phyloP scores from a whole-genome alignment of 2,329 filamentous ascomycete species.

The Fusarium guadeloupense region DNA sequence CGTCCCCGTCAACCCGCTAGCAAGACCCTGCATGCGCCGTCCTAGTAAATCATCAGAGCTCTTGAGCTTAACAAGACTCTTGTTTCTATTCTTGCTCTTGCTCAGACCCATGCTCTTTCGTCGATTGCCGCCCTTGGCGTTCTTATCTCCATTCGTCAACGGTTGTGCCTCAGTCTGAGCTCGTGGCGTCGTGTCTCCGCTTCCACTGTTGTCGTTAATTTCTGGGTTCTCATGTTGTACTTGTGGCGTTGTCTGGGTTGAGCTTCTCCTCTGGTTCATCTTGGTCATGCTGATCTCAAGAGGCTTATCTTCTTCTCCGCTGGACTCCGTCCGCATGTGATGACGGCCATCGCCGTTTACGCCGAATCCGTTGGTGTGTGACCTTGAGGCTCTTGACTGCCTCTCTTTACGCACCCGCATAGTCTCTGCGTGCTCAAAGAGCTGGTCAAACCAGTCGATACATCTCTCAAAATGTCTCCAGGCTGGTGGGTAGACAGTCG shows the following conservation, averaged over 20 bases:
- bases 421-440: constrained; percentile 68
- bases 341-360: constrained; percentile 42
- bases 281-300: constrained; percentile 80
- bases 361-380: constrained; percentile 18
- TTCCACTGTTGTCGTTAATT: constrained; percentile 26
- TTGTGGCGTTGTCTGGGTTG: constrained; percentile 29
- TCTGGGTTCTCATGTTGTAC: constrained; percentile 17
- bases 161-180: constrained; percentile 26
- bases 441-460: constrained; percentile 81
- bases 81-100: constrained; percentile 55
- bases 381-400: constrained; percentile 12
- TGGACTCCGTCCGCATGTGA: constrained; percentile 62
- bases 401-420: constrained; percentile 44
- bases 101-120: constrained; percentile 41
- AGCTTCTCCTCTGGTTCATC: constrained; percentile 49
- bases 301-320: constrained; percentile 81
- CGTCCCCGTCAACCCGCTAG: constrained; percentile 61
- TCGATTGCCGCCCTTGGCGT: constrained; percentile 37
- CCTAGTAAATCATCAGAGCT: constrained; percentile 67
- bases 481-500: constrained; percentile 84
- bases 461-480: constrained; percentile 87
- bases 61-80: constrained; percentile 62
- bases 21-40: constrained; percentile 66
- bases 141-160: constrained; percentile 37
- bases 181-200: constrained; percentile 28